Evolutionary conservation across 139 green algal genomes (phyloP), one percentile per base, ranked within the genome.

Genomic region (Auxenochlorella protothecoides): DNA sequence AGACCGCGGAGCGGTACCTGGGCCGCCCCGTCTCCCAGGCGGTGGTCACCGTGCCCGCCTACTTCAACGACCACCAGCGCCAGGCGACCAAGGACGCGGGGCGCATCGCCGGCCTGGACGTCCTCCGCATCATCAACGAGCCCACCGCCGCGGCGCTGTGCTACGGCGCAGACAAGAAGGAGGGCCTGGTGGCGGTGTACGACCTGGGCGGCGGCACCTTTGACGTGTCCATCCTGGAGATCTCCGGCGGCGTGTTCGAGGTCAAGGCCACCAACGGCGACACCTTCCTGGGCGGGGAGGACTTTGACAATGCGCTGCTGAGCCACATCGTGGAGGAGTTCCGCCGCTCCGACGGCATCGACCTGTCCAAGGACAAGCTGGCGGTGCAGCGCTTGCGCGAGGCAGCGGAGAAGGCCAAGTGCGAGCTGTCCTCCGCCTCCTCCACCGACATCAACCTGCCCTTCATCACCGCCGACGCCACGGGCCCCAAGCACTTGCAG

Each of bases 41-140:
- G 3, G 95, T 98, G 13, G 83, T 99, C 71, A 99, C 95, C 3
- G 95, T 99, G 59, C 95, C 95, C 3, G 95, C 95, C 6, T 99
- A 98, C 83, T 99, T 99, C 89, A 99, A 99, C 80, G 95, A 99
- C 84, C 83, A 86, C 11, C 95, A 99, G 82, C 84, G 94, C 54
- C 94, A 98, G 84, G 87, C 87, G 52, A 92, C 86, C 65, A 90
- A 90, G 68, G 85, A 89, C 69, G 82, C 80, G 68, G 94, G 92
- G 53, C 85, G 87, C 65, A 96, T 96, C 72, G 87, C 89, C 15
- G 91, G 90, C n/a, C 79, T 97, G 59, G 91, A 97, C 51, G 90
- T 93, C 60, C 75, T 96, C 79, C 88, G 95, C 69, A 99, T 99
- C 88, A 98, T 99, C 89, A 99, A 99, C 82, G 95, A 99, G 88